Evolutionary conservation across 768 basidiomycete genomes (phyloP).

Genomic region (Daedaleopsis nitida): DNA sequence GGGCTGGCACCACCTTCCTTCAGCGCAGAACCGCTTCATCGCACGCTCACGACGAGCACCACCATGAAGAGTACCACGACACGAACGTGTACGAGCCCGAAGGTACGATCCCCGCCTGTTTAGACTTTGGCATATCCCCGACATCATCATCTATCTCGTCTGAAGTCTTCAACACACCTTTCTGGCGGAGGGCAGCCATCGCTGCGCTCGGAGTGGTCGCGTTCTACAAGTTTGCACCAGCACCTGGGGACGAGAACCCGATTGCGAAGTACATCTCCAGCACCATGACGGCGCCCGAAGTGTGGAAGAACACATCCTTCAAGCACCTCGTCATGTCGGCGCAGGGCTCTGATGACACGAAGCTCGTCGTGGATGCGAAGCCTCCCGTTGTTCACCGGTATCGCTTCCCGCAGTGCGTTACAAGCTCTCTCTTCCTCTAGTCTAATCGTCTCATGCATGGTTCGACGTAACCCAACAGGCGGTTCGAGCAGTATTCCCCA

Average conservation of each 20-base stretch:
- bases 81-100: slow-evolving; percentile 55
- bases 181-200: slow-evolving; percentile 69
- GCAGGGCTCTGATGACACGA: slow-evolving; percentile 43
- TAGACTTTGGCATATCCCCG: not conserved
- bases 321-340: slow-evolving; percentile 54
- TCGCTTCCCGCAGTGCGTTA: slow-evolving; percentile 71
- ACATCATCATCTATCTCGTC: not conserved
- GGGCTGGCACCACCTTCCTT: slow-evolving; percentile 29
- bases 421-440: not conserved
- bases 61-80: slow-evolving; percentile 42
- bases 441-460: no score
- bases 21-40: slow-evolving; percentile 49
- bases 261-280: slow-evolving; percentile 68
- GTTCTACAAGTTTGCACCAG: slow-evolving; percentile 71
- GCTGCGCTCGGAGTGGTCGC: slow-evolving; percentile 50
- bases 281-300: slow-evolving; percentile 53
- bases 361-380: slow-evolving; percentile 46
- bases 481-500: slow-evolving; percentile 60
- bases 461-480: slow-evolving; percentile 35
- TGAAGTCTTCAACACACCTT: slow-evolving; percentile 61
- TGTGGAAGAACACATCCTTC: slow-evolving; percentile 58
- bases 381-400: slow-evolving; percentile 57
- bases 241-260: slow-evolving; percentile 58
- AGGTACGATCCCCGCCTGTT: slow-evolving; percentile 43
- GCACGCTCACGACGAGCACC: slow-evolving; percentile 37